Evolutionary conservation across 805 yeast genomes (phyloP).

Genomic region (Spathaspora sp.): DNA sequence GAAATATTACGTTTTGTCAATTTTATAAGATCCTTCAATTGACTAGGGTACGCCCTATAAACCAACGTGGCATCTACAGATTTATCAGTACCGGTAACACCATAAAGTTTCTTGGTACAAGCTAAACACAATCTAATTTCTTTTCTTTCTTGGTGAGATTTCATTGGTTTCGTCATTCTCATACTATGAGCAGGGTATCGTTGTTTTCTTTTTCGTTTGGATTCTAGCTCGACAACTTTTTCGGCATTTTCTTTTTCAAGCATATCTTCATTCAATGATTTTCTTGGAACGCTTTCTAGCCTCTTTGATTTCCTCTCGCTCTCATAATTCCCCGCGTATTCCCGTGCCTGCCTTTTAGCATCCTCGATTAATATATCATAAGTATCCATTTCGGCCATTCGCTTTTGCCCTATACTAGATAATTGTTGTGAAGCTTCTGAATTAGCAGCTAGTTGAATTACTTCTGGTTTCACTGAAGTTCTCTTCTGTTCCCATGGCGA

Average conservation of each 20-base stretch:
- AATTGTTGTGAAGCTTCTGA: conserved; percentile 7
- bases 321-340: neutral
- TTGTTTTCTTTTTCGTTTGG: neutral
- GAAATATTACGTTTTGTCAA: conserved; percentile 13
- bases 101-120: neutral
- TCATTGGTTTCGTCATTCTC: conserved; percentile 6
- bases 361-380: conserved; percentile 12
- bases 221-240: conserved; percentile 1
- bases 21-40: conserved; percentile 17
- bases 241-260: neutral
- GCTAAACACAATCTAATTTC: conserved; percentile 2
- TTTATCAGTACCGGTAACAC: neutral
- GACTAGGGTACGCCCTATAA: conserved; percentile 15
- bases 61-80: neutral
- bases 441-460: neutral
- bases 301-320: neutral
- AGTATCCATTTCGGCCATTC: neutral
- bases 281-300: neutral
- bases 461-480: neutral
- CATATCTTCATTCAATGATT: neutral
- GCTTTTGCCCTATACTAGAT: neutral
- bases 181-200: neutral
- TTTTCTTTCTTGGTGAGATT: conserved; percentile 1
- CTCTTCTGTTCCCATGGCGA: neutral
- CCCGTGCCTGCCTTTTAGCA: conserved; percentile 15